Evolutionary conservation across 768 basidiomycete genomes (phyloP), one percentile per base, ranked within the genome.

Genomic region (Serpula lacrymans): DNA sequence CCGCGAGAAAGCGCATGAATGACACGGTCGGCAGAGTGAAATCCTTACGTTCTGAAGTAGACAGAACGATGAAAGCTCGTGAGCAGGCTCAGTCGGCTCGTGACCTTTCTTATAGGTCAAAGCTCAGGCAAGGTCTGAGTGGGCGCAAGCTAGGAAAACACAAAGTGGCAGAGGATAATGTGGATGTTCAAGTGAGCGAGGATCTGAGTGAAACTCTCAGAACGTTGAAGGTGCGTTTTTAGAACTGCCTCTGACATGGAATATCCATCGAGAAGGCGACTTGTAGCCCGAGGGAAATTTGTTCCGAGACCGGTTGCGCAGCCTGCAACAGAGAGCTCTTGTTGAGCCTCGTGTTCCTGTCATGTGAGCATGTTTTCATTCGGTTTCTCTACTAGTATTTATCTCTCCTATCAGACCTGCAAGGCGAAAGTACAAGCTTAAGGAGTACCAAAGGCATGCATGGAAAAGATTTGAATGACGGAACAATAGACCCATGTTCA

Each of bases 161-260:
- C 52, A 72, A 71, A 26, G 84, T 94, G 0, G 79, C 78, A 1
- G 78, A 77, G 50, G 74, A 68, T 11, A 68, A 72, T 24, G 73
- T 93, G 4, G 87, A 84, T 32, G 92, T 97, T 12, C 93, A 96
- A 62, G 72, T 95, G 0, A 89, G 89, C 2, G 93, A 95, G 47
- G 90, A 96, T 55, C 62, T 96, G 35, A 85, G 76, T 41, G 93
- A 96, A 63, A 92, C 72, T 53, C 63, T 95, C 52, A 70, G 93
- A 41, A 81, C 71, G 28, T 64, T 97, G 53, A 92, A 92, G 81
- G 92, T 88, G 37, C 30, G 75, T 64, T 14, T 31, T 16, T 4
- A 7, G 14, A 14, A 14, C 31, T 33, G 20, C 6, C 6, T 33
- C 13, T 17, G 10, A 4, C 8, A 10, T 18, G 11, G n/a, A 34